Evolutionary conservation across 257 asterid genomes (phyloP), one percentile per base, ranked within the genome.

Genomic region (Fraxinus anomala): DNA sequence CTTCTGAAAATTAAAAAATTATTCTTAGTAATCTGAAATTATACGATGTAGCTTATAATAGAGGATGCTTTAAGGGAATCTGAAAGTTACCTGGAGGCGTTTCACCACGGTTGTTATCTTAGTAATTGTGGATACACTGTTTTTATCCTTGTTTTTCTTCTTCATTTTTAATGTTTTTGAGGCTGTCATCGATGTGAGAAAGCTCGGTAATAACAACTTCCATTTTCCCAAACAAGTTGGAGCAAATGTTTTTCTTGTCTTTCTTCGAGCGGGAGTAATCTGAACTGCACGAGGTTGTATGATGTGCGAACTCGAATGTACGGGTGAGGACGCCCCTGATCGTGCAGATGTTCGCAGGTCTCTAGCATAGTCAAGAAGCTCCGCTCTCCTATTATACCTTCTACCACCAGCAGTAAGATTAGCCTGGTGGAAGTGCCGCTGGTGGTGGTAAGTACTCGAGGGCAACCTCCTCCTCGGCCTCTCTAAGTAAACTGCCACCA

Each of bases 331-430:
- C 4, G 78, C 39, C 0, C 68, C 69, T 16, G 85, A 71, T 36
- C 24, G 75, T 24, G 80, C 77, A n/a, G 85, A 75, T 65, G 84
- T 80, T 72, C 91, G 83, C 28, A 88, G 88, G 49, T 82, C 73
- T 63, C 86, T 88, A 0, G 92, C 47, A 76, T 90, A 85, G 0
- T 85, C 86, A 11, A 88, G 88, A 80, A 87, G 89, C 61, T 86
- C 84, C 16, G 91, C 88, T 84, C 83, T 90, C 66, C 90, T 83
- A 33, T 87, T 78, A 84, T 85, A 66, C 69, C 89, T 87, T 80
- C 80, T 70, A 14, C 54, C 80, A 67, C 70, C 68, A 3, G 30
- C 59, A 37, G 6, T 67, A 67, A 40, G 51, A 74, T 69, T 81
- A 26, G 78, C 73, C 16, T 36, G 74, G 56, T 74, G 82, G 28